A percentile compares a stretch with the other conserved stretches of the same genome.
phyloP scores from a whole-genome alignment of 2,329 filamentous ascomycete species.

The Aspergillus puulaauensis region DNA sequence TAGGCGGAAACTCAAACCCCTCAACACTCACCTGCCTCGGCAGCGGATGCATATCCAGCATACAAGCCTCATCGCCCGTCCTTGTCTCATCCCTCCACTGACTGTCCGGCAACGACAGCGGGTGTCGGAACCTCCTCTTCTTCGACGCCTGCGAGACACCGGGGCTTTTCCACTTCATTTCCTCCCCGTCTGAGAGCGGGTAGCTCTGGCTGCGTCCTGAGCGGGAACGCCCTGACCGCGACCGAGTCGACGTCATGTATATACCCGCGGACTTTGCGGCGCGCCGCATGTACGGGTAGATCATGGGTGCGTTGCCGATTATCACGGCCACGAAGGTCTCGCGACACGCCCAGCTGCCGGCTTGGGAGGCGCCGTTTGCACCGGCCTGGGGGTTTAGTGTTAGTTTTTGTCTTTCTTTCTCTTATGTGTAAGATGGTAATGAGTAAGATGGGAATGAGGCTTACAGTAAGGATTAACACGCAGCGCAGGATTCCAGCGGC shows the following conservation, averaged over 20 bases:
- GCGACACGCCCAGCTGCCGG: conserved; percentile 46
- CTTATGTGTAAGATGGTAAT: not conserved
- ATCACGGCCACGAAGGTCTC: conserved; percentile 48
- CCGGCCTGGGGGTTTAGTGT: conserved; percentile 21
- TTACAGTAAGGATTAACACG: conserved; percentile 49
- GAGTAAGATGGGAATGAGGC: not conserved
- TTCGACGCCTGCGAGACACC: conserved; percentile 12
- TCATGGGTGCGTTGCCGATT: conserved; percentile 45
- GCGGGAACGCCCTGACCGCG: not conserved
- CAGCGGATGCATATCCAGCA: not conserved
- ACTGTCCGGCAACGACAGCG: conserved; percentile 31
- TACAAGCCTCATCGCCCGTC: not conserved
- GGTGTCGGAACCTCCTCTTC: conserved; percentile 29
- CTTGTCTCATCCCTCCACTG: conserved; percentile 31
- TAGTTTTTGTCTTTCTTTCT: not conserved
- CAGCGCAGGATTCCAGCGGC: conserved; percentile 56
- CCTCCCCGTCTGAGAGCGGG: conserved; percentile 21
- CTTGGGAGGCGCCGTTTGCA: conserved; percentile 39
- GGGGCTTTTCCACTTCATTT: conserved; percentile 1
- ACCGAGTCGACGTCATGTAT: conserved; percentile 19
- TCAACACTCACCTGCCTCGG: not conserved
- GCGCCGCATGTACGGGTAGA: conserved; percentile 38
- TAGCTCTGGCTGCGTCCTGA: conserved; percentile 20
- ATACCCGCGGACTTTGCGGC: conserved; percentile 25
- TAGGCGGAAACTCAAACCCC: not conserved